Conservation (phyloP, 208 protist species). For the Trypanosoma conorhini region DNA sequence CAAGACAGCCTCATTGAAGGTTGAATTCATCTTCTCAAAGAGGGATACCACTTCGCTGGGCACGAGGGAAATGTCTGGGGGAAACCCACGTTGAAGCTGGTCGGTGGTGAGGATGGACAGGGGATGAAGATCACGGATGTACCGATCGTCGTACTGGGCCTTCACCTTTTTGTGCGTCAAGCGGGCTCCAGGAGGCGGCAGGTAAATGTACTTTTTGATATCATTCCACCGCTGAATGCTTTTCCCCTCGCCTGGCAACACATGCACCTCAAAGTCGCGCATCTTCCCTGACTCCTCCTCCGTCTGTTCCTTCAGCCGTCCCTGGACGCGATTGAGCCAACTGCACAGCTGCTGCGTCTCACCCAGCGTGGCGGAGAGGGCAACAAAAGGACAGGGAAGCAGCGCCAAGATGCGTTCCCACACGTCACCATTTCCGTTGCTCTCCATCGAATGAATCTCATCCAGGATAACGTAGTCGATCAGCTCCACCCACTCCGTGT, state of each 20-base stretch:
- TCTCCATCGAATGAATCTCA: slow-evolving; percentile 96
- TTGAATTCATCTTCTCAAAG: slow-evolving; percentile 60
- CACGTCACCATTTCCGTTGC: slow-evolving; percentile 83
- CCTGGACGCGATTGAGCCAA: slow-evolving; percentile 92
- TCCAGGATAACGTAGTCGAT: slow-evolving; percentile 96
- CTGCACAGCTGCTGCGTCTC: slow-evolving; percentile 89
- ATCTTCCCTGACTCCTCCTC: slow-evolving; percentile 20
- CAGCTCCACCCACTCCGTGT: slow-evolving; percentile 79
- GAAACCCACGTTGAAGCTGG: slow-evolving; percentile 80
- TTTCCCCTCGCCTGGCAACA: slow-evolving; percentile 64
- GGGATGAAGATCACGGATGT: slow-evolving; percentile 86
- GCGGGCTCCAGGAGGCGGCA: slow-evolving; percentile 58
- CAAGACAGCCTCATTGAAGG: slow-evolving; percentile 47
- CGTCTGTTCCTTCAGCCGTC: slow-evolving; percentile 43
- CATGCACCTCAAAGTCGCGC: slow-evolving; percentile 78
- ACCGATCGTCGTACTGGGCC: slow-evolving; percentile 50
- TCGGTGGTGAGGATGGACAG: slow-evolving; percentile 85
- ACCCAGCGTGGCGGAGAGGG: slow-evolving; percentile 95
- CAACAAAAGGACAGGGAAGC: slow-evolving; percentile 92
- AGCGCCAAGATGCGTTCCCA: slow-evolving; percentile 95
- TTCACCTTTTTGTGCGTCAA: slow-evolving; percentile 69
- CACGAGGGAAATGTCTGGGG: slow-evolving; percentile 86
- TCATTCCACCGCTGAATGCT: slow-evolving; percentile 92
- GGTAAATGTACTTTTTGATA: slow-evolving; percentile 91
- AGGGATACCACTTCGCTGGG: slow-evolving; percentile 90